Evolutionary conservation across 805 yeast species (phyloP).

Genomic region (Groenewaldozyma tartarivorans): DNA sequence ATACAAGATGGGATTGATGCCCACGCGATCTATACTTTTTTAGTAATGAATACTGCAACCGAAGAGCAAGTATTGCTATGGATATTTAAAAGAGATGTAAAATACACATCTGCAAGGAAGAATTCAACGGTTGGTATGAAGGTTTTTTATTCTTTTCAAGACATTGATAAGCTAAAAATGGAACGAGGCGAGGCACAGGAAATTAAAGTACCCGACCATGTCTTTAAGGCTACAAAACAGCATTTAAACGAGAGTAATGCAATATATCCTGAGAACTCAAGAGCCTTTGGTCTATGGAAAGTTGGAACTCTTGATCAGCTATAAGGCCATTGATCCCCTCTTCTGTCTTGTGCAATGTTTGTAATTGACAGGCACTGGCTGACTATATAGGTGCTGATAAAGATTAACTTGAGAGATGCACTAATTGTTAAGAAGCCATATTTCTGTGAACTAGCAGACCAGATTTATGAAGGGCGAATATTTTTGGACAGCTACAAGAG

Average conservation of each 20-base stretch:
- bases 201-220: slow-evolving; percentile 27
- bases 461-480: too few relatives aligned
- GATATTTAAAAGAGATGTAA: slow-evolving; percentile 41
- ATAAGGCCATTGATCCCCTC: too few relatives aligned
- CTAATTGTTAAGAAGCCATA: too few relatives aligned
- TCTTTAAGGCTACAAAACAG: slow-evolving; percentile 24
- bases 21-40: slow-evolving; percentile 25
- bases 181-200: slow-evolving; percentile 34
- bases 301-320: slow-evolving; percentile 22
- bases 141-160: slow-evolving; percentile 34
- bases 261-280: slow-evolving; percentile 28
- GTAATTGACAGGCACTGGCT: too few relatives aligned
- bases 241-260: slow-evolving; percentile 25
- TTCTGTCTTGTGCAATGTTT: too few relatives aligned
- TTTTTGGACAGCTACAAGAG: too few relatives aligned
- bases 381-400: too few relatives aligned
- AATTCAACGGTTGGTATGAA: slow-evolving; percentile 31
- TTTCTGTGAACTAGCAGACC: too few relatives aligned
- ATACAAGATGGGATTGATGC: slow-evolving; percentile 23
- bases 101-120: slow-evolving; percentile 20
- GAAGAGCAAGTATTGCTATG: slow-evolving; percentile 28
- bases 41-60: slow-evolving; percentile 2
- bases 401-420: too few relatives aligned
- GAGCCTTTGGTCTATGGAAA: slow-evolving; percentile 22
- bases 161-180: slow-evolving; percentile 23